Conservation (phyloP, 169 alveolate species). For the Fabrea salina region DNA sequence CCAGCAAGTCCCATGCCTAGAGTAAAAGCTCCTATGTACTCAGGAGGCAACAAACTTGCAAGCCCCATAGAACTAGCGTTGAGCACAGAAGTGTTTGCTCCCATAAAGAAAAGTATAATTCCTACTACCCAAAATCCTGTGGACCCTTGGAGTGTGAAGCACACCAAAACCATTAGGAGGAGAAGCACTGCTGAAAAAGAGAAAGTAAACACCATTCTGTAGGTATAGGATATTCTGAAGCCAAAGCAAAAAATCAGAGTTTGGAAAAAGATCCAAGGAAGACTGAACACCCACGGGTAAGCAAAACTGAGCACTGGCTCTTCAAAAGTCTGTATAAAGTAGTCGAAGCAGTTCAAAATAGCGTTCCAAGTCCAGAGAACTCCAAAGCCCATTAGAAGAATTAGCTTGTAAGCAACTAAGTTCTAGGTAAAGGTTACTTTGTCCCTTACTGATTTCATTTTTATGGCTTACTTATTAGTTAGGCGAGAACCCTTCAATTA, state of each 20-base stretch:
- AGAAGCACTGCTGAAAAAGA: background rate
- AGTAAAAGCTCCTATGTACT: background rate
- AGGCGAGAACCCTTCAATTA: no score
- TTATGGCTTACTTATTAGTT: no score
- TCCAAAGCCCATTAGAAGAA: background rate
- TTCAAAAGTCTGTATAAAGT: background rate
- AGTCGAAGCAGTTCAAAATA: background rate
- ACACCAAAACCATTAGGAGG: background rate
- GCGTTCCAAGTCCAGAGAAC: background rate
- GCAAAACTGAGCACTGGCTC: background rate
- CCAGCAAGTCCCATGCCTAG: conserved; percentile 5
- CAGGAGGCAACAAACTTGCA: background rate
- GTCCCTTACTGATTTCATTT: no score
- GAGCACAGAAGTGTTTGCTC: background rate
- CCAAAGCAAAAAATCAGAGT: conserved; percentile 1
- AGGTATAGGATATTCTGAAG: background rate
- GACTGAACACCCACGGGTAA: background rate
- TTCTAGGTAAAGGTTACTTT: background rate
- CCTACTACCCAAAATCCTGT: background rate
- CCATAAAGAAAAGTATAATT: background rate
- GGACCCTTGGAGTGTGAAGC: background rate
- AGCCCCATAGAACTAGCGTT: background rate
- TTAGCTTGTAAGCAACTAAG: background rate
- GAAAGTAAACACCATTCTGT: background rate
- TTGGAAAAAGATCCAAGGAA: background rate